phyloP scores from a whole-genome alignment of 176 grass and related monocot species.

The Oryza brachyantha region DNA sequence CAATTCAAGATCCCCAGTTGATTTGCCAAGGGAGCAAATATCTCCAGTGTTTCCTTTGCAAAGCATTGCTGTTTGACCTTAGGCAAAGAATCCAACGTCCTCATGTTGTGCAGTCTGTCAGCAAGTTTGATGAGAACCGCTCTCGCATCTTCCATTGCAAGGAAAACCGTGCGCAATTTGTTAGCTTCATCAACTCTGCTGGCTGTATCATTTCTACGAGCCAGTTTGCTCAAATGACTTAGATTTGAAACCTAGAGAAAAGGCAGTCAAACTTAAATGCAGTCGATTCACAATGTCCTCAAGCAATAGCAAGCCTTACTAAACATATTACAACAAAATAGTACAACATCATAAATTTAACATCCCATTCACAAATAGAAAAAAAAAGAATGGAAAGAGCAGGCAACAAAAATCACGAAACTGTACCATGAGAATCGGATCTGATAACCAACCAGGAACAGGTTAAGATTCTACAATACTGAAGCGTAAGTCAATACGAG shows the following conservation, averaged over 20 bases:
- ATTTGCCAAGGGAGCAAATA: slow-evolving; percentile 71
- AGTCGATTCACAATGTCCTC: slow-evolving; percentile 5
- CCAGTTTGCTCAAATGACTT: slow-evolving; percentile 80
- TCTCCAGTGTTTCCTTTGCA: slow-evolving; percentile 75
- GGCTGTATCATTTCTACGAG: slow-evolving; percentile 68
- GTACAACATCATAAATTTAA: not conserved
- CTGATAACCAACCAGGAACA: slow-evolving; percentile 2
- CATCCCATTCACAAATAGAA: not conserved
- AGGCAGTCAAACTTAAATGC: not conserved
- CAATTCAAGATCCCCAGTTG: slow-evolving; percentile 63
- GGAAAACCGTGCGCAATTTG: slow-evolving; percentile 65
- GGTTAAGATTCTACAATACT: slow-evolving; percentile 11
- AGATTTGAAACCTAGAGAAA: slow-evolving; percentile 68
- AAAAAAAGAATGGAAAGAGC: slow-evolving; percentile 16
- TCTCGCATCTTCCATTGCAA: slow-evolving; percentile 75
- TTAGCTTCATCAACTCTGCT: slow-evolving; percentile 69
- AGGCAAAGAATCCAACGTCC: slow-evolving; percentile 55
- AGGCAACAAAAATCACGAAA: not conserved
- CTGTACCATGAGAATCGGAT: not conserved
- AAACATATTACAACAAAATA: slow-evolving; percentile 7
- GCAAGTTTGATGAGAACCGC: slow-evolving; percentile 75
- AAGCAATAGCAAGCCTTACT: not conserved
- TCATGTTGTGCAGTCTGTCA: slow-evolving; percentile 78
- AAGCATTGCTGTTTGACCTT: slow-evolving; percentile 60
- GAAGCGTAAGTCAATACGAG: slow-evolving; percentile 20